Evolutionary conservation across 2,329 filamentous ascomycete species (phyloP).

Genomic region (Akanthomyces dipterigenus): DNA sequence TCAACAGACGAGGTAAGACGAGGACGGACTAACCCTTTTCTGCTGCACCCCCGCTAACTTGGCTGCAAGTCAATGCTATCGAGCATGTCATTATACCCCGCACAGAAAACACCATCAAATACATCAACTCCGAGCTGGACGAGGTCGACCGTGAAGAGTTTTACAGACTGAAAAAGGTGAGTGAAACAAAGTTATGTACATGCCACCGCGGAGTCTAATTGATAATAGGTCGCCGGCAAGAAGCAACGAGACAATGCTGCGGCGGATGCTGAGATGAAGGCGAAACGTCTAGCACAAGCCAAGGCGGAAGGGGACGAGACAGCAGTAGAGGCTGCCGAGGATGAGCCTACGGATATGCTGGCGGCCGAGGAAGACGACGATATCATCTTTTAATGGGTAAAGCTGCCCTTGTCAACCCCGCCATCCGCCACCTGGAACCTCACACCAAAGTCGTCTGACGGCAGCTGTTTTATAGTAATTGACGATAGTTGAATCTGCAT

Average conservation of each 20-base stretch:
- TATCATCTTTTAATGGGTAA: conserved; percentile 65
- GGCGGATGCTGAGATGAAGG: conserved; percentile 68
- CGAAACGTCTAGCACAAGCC: conserved; percentile 53
- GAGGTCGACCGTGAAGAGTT: conserved; percentile 98
- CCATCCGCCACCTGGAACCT: not conserved
- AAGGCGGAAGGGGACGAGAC: conserved; percentile 21
- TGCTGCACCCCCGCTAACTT: conserved; percentile 15
- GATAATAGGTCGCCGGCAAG: conserved; percentile 62
- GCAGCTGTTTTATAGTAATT: conserved; percentile 4
- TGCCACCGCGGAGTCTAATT: not conserved
- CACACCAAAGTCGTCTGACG: not conserved
- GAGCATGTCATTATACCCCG: conserved; percentile 95
- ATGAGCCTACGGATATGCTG: conserved; percentile 56
- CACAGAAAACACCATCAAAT: conserved; percentile 99
- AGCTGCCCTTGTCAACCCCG: conserved; percentile 1
- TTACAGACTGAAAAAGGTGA: conserved; percentile 83
- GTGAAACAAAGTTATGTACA: not conserved
- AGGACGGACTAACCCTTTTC: not conserved
- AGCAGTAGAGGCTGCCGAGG: conserved; percentile 31
- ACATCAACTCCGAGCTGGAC: conserved; percentile 97
- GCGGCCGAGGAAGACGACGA: conserved; percentile 74
- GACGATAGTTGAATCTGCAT: conserved; percentile 7
- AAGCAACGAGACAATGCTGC: conserved; percentile 71
- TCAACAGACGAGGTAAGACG: conserved; percentile 78
- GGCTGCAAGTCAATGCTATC: conserved; percentile 74